Base-by-base conservation (phyloP, 306 rosid genomes). In the Herpetospermum pedunculosum region DNA sequence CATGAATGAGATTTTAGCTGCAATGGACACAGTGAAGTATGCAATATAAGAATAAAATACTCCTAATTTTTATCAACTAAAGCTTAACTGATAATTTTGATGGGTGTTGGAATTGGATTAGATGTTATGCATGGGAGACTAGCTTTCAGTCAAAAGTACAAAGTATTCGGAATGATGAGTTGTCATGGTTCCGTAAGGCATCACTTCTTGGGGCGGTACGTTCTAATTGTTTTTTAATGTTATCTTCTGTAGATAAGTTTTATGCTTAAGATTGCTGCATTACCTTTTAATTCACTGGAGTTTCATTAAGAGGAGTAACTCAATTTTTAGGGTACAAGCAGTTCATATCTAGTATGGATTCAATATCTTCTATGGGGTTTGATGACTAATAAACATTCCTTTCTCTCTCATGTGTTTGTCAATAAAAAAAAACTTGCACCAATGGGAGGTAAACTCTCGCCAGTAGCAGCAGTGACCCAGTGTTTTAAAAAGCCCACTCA, bases 101-200 rank as follows among this genome's bases (percentile, higher is more conserved):
- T 73, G 78, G 21, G 34, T 18, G 28, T 41, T 67, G 53, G 53
- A 82, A 83, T 80, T 86, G 84, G 79, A 60, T 79, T 81, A 94
- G 98, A 73, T 91, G 92, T 82, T 94, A 91, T 85, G 96, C 98
- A 19, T 94, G 98, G 98, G 98, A 94, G 87, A 84, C 84, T 76
- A 94, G 98, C 88, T 94, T 94, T 85, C 88, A 89, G 78, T 85
- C 95, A 37, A 94, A 85, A 83, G 91, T 94, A 50, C 81, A 53
- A 76, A 47, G 46, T 81, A 89, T 82, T 28, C 86, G 98, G 72
- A 76, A 74, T 79, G 97, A 89, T 43, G 98, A 94, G 78, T 74
- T 94, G 81, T 83, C 87, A 55, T 94, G 97, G 97, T 94, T 91
- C 74, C 86, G 91, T 10, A 89, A 84, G 79, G 95, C 95, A 75